Percentiles rank a stretch among this genome's conserved stretches.
These are phyloP conservation scores for Cotoneaster glaucophyllus DNA, from an alignment of 306 rosid species.

Conservation along the genomic window DNA sequence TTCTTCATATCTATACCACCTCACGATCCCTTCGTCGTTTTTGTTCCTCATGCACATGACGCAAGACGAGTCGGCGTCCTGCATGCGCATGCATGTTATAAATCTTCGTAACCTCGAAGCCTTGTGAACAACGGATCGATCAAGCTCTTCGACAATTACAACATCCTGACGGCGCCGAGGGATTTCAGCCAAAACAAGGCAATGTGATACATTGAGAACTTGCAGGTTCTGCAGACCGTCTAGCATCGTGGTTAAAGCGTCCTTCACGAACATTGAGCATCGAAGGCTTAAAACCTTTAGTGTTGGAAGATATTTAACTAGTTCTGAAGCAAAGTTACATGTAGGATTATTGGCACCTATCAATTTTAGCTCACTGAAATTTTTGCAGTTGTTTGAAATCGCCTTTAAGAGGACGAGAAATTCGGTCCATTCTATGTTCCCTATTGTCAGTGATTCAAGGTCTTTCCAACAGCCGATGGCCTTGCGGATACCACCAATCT, in stretches of 20 bases:
- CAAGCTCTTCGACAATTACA: slow-evolving; percentile 36
- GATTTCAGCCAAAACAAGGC: slow-evolving; percentile 39
- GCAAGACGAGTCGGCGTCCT: slow-evolving; percentile 24
- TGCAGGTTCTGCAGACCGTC: slow-evolving; percentile 36
- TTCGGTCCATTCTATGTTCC: slow-evolving; percentile 41
- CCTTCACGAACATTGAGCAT: slow-evolving; percentile 40
- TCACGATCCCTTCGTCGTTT: slow-evolving; percentile 55
- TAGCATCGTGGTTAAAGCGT: slow-evolving; percentile 43
- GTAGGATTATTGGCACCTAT: slow-evolving; percentile 50
- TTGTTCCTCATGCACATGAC: slow-evolving; percentile 58
- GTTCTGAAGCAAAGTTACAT: slow-evolving; percentile 30
- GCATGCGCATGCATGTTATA: slow-evolving; percentile 40
- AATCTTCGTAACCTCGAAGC: slow-evolving; percentile 54
- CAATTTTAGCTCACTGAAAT: slow-evolving; percentile 60
- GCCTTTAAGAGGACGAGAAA: slow-evolving; percentile 39
- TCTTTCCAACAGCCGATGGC: slow-evolving; percentile 56
- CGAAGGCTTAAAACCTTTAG: slow-evolving; percentile 64
- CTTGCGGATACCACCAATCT: slow-evolving; percentile 55
- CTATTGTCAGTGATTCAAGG: slow-evolving; percentile 64
- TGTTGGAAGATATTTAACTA: slow-evolving; percentile 44
- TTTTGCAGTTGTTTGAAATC: slow-evolving; percentile 46
- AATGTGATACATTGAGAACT: slow-evolving; percentile 70
- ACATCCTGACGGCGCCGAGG: slow-evolving; percentile 28
- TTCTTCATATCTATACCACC: slow-evolving; percentile 73
- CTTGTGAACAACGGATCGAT: slow-evolving; percentile 28